These are phyloP conservation scores for Aspergillus pseudoterreus DNA, from an alignment of 2,329 filamentous ascomycete species.

Conservation along the genomic window DNA sequence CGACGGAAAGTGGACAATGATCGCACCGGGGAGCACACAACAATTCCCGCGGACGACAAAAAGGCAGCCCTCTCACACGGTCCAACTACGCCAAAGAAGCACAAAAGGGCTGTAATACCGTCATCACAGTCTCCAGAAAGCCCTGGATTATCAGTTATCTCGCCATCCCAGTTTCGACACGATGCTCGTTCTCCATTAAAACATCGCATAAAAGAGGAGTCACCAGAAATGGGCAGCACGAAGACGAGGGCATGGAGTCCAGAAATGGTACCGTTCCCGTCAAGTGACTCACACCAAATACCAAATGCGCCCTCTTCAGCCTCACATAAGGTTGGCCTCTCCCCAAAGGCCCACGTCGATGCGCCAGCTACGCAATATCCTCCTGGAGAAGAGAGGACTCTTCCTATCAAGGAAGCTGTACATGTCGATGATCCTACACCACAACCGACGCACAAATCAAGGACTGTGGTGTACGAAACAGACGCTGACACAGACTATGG, in stretches of 20 bases:
- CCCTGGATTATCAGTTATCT: conserved; percentile 33
- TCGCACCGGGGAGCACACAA: neutral
- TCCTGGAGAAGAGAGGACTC: neutral
- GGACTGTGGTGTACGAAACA: conserved; percentile 40
- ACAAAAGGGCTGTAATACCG: conserved; percentile 31
- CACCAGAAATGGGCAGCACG: neutral
- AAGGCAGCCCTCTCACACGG: neutral
- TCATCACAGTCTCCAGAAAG: conserved; percentile 44
- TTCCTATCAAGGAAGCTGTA: neutral
- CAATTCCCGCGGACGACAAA: neutral
- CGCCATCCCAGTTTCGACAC: conserved; percentile 31
- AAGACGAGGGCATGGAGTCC: neutral
- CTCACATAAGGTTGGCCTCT: neutral
- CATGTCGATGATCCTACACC: neutral
- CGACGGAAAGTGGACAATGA: conserved; percentile 18
- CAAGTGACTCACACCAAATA: neutral
- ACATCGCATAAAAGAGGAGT: conserved; percentile 21
- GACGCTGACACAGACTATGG: conserved; percentile 37
- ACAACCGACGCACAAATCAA: conserved; percentile 15
- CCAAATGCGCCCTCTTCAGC: neutral
- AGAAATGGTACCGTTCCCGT: neutral
- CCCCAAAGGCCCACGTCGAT: conserved; percentile 1
- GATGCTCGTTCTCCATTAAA: conserved; percentile 27
- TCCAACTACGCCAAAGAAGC: conserved; percentile 34
- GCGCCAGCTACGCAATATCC: conserved; percentile 2